Evolutionary conservation across 352 stramenopile species (phyloP), one percentile per base, ranked within the genome.

Genomic region (Pythium aquatile): DNA sequence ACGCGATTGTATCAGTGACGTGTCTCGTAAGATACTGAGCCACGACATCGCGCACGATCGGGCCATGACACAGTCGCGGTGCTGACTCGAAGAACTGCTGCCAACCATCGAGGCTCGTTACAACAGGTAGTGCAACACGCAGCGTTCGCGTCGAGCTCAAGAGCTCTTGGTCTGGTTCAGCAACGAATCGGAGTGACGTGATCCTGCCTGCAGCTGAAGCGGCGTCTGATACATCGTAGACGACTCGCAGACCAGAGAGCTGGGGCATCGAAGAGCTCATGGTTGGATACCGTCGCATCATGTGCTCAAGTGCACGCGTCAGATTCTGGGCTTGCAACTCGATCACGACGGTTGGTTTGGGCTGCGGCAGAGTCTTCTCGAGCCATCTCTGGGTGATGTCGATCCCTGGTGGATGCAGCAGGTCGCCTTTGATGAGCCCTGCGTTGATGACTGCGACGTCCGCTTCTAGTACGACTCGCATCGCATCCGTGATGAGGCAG

Each of bases 341-440:
- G 39, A 97, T 69, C 1, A 91, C 75, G 9, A 85, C 65, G 13
- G 75, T 80, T 24, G 66, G 65, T 32, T 79, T 79, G 13, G 78
- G 73, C 32, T 93, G 78, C 2, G 88, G 88, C 3, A 97, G 58
- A 48, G 83, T 85, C 33, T 75, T 78, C 52, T 90, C 73, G 29
- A 97, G 66, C 71, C 88, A 87, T 9, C 76, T 76, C 7, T 70
- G 58, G 0, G 76, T 92, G 56, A 96, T 77, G 11, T 69, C 57
- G 42, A 83, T 69, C 8, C 80, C 79, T 1, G 79, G 65, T 32
- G 70, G 48, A 61, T 92, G 82, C 10, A 88, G 56, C 24, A 57
- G 16, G 54, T 96, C 87, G 29, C 84, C 87, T 66, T 92, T 87
- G 59, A 97, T 91, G 53, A 88, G 86, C 1, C 78, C 84, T n/a